A percentile compares a stretch with the other conserved stretches of the same genome.
Evolutionary conservation across 495 filamentous ascomycete species (phyloP).

Genomic region (Penicillium bialowiezense): DNA sequence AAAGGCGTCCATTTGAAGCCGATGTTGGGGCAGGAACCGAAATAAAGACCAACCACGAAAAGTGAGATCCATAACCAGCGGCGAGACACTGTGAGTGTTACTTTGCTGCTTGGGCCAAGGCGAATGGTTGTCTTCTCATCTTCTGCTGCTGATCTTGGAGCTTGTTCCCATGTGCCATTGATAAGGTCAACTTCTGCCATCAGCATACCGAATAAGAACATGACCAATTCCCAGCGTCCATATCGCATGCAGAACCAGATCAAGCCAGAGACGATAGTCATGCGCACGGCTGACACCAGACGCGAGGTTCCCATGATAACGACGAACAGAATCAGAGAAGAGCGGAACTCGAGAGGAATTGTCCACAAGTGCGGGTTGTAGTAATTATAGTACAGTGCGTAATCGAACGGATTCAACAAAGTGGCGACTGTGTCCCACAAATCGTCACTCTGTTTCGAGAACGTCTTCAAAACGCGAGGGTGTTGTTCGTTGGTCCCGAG

Average conservation of each 20-base stretch:
- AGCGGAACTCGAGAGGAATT: constrained; percentile 68
- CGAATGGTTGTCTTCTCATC: constrained; percentile 23
- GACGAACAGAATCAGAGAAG: constrained; percentile 63
- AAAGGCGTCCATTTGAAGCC: constrained; percentile 45
- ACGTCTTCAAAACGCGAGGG: constrained; percentile 42
- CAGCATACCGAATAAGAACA: constrained; percentile 58
- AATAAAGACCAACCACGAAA: constrained; percentile 41
- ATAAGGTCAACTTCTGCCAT: constrained; percentile 58
- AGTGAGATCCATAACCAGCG: constrained; percentile 54
- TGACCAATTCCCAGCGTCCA: constrained; percentile 57
- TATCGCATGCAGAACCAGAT: constrained; percentile 56
- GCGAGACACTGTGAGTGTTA: constrained; percentile 38
- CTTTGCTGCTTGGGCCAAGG: constrained; percentile 21
- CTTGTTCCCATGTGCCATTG: constrained; percentile 40
- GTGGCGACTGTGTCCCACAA: constrained; percentile 47
- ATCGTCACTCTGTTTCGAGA: constrained; percentile 44
- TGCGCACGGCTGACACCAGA: constrained; percentile 42
- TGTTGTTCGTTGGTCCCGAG: constrained; percentile 47
- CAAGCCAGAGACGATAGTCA: constrained; percentile 41
- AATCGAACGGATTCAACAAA: constrained; percentile 53
- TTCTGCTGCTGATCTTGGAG: neutral
- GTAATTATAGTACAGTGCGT: constrained; percentile 51
- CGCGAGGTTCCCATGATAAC: constrained; percentile 55
- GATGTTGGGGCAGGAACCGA: constrained; percentile 42
- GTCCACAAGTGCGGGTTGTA: constrained; percentile 73